Conservation (phyloP, 495 filamentous ascomycete species). For the Podospora fimiseda region DNA sequence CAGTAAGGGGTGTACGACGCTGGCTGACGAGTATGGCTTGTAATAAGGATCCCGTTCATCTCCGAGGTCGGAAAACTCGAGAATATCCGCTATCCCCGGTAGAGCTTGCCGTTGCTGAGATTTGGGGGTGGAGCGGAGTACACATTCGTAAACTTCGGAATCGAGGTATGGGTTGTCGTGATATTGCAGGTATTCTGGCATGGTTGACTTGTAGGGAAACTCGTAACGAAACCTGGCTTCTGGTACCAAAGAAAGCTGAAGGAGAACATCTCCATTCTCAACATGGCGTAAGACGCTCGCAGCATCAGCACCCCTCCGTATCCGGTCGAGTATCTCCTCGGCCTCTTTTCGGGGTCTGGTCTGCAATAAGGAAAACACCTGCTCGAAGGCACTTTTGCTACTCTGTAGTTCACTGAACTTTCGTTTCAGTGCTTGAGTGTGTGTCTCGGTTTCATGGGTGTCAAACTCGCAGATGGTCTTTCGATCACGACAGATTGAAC, state of each 20-base stretch:
- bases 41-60: conserved; percentile 25
- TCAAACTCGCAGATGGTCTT: conserved; percentile 33
- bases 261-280: conserved; percentile 33
- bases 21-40: conserved; percentile 31
- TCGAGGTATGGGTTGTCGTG: conserved; percentile 32
- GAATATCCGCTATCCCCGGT: conserved; percentile 7
- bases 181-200: conserved; percentile 28
- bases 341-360: conserved; percentile 28
- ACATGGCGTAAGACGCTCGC: conserved; percentile 30
- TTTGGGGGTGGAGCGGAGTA: background rate
- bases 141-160: conserved; percentile 31
- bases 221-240: conserved; percentile 35
- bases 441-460: conserved; percentile 33
- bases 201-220: conserved; percentile 34
- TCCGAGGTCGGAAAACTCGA: conserved; percentile 9
- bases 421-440: conserved; percentile 37
- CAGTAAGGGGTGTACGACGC: conserved; percentile 27
- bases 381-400: conserved; percentile 29
- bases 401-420: conserved; percentile 32
- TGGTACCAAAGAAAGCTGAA: conserved; percentile 32
- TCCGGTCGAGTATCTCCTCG: conserved; percentile 30
- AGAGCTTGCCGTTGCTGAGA: background rate
- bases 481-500: conserved; percentile 30
- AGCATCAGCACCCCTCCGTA: conserved; percentile 32
- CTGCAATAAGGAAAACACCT: conserved; percentile 30